Conservation (phyloP, 2,329 filamentous ascomycete genomes). For the Diplodia sapinea region DNA sequence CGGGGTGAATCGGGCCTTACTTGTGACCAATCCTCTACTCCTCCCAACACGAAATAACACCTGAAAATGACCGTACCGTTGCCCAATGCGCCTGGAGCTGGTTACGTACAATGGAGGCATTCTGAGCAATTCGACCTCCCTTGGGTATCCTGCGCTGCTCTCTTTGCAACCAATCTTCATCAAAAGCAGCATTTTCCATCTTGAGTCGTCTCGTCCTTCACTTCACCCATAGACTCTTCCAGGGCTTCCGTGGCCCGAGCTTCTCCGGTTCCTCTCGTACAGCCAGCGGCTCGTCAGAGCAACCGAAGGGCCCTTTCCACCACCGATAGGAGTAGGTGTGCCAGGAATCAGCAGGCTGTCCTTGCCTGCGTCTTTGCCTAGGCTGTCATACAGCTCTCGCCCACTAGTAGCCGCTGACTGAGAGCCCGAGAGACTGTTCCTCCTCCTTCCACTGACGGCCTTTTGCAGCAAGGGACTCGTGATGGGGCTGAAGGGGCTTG, state of each 20-base stretch:
- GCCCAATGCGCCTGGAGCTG: conserved; percentile 16
- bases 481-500: conserved; percentile 28
- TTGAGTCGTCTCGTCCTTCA: background rate
- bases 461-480: conserved; percentile 68
- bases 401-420: conserved; percentile 7
- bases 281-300: conserved; percentile 92
- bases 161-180: background rate
- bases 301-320: conserved; percentile 67
- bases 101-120: conserved; percentile 18
- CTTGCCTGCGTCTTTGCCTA: conserved; percentile 38
- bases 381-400: conserved; percentile 50
- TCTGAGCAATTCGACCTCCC: background rate
- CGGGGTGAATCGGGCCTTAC: background rate
- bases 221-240: conserved; percentile 17
- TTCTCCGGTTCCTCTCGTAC: conserved; percentile 77
- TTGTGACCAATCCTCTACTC: background rate
- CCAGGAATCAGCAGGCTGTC: conserved; percentile 58
- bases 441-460: conserved; percentile 63
- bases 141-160: conserved; percentile 15
- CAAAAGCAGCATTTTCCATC: background rate
- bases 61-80: background rate
- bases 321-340: conserved; percentile 69
- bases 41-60: background rate
- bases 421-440: conserved; percentile 39
- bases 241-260: conserved; percentile 35